Evolutionary conservation across 257 asterid species (phyloP), one percentile per base, ranked within the genome.

Genomic region (Parsonsia alboflavescens): DNA sequence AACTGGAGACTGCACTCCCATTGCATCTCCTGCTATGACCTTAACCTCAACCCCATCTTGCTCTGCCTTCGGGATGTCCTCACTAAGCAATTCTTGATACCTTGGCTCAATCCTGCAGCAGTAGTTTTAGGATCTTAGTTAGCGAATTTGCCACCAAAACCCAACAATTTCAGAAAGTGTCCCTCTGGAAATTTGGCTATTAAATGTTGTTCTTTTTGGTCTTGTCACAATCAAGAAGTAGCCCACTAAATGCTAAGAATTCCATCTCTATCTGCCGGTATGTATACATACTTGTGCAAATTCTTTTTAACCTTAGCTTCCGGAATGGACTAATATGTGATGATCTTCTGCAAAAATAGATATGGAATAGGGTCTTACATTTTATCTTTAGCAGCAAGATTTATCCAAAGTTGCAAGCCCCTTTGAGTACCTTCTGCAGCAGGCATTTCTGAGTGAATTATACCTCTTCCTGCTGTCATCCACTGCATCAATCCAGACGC

Each of bases 391-490:
- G 99, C 87, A 57, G 97, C 74, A 64, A 94, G 99, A 85, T 94
- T 94, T 80, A 94, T 88, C 99, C 97, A 92, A 26, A 94, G 83
- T 72, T 92, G 97, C 80, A 94, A 80, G 36, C 97, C 99, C 16
- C 74, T 83, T 65, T 89, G 86, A 68, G 86, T 73, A 39, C 95
- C 97, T 74, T 81, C 96, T 30, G 90, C 99, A 22, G 86, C 92
- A 6, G 99, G 99, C 97, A 94, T 94, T 87, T 94, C 99, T 2
- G 99, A 90, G 85, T 94, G 99, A 76, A 94, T 85, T 24, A 94
- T 89, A 44, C 99, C 99, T 78, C 95, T 88, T 44, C 99, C 99
- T 30, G 97, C 96, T 3, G 99, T 94, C 99, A 92, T 92, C 99
- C 99, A 94, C 99, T 94, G 86, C 85, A 79, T 1, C 66, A 79